Evolutionary conservation across 1,284 basidiomycete genomes (phyloP), one percentile per base, ranked within the genome.

Genomic region (Puccinia novopanici): DNA sequence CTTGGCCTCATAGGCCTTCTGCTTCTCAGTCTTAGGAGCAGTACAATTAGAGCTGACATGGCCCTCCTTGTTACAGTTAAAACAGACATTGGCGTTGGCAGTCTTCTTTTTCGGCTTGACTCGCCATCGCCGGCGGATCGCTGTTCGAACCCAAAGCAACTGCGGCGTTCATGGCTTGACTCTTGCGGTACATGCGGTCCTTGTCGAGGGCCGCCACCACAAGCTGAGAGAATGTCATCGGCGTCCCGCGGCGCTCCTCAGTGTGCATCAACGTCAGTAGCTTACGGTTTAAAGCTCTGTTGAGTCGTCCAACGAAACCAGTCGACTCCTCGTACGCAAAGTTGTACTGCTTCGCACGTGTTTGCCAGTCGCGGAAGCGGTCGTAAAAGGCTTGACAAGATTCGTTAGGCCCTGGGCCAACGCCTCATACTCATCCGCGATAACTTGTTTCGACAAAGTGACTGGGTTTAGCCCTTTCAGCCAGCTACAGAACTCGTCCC

Each of bases 51-150:
- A 2, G 6, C 19, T 37, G 1, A 37, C 52, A 24, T 73, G 71
- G 27, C 71, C 71, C 24, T 54, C 40, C 27, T 55, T 48, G 40
- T 17, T 27, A 24, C 71, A 73, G 37, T 73, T 73, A 30, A 54
- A 73, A 42, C 71, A 73, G 3, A 3, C 12, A 17, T 19, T 27
- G 30, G n/a, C 6, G 9, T 2, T 30, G 42, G 6, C 34, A 8
- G 70, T 19, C 13, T 73, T 24, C n/a, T 19, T 73, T 13, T 37
- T 73, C 19, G 52, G 10, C 52, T 22, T 30, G 17, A n/a, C 5
- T 48, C 24, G n/a, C n/a, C n/a, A n/a, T n/a, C n/a, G n/a, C n/a
- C n/a, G n/a, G n/a, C n/a, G n/a, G n/a, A n/a, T n/a, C n/a, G 2
- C 57, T 22, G 27, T 30, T 12, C 9, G 57, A 34, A 12, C 30